A percentile compares a stretch with the other conserved stretches of the same genome.
Evolutionary conservation across 805 yeast species (phyloP).

Genomic region (Saccharomycopsis sp.): DNA sequence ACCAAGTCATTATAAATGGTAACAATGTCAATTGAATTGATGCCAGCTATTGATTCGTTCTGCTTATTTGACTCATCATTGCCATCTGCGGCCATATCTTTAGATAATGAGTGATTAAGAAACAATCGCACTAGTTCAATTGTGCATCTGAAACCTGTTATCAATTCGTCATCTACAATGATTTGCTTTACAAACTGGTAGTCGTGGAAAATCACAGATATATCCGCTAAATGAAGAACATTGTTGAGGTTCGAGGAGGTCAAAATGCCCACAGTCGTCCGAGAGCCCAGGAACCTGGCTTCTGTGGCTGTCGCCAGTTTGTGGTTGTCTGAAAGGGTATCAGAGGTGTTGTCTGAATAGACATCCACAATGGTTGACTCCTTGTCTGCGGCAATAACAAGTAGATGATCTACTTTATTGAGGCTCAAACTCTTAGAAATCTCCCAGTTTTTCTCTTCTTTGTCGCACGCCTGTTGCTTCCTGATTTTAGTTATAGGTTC

Average conservation of each 20-base stretch:
- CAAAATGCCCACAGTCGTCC: neutral
- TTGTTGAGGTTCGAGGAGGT: neutral
- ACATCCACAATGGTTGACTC: neutral
- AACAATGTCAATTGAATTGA: conserved; percentile 1
- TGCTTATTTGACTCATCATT: neutral
- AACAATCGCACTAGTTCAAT: neutral
- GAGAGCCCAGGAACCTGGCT: neutral
- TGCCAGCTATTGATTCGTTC: neutral
- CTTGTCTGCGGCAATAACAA: neutral
- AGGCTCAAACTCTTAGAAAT: no score
- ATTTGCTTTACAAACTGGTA: neutral
- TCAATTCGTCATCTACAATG: neutral
- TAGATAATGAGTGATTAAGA: neutral
- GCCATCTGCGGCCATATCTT: neutral
- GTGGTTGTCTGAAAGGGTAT: neutral
- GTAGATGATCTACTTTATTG: no score
- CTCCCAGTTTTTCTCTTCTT: no score
- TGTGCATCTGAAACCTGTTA: neutral
- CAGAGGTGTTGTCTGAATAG: neutral
- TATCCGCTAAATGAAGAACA: neutral
- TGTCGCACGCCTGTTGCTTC: no score
- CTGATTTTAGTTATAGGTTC: no score
- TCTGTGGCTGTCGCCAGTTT: neutral
- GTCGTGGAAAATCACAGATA: neutral
- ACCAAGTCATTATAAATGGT: neutral